Percentiles rank a stretch among this genome's conserved stretches.
Evolutionary conservation across 2,329 filamentous ascomycete genomes (phyloP).

Genomic region (Aspergillus pseudoterreus): DNA sequence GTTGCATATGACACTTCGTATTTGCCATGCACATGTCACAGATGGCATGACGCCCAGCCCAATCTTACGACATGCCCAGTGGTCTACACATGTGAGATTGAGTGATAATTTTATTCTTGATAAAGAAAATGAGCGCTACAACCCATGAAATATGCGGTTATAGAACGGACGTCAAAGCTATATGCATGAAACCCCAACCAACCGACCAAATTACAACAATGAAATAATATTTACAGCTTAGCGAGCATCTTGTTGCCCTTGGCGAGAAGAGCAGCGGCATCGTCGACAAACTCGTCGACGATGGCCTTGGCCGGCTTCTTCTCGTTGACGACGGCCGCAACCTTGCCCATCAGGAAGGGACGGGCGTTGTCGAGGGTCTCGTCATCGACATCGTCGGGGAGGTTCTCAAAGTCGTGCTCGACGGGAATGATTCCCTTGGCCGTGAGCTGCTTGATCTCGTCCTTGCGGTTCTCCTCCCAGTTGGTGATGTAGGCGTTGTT

Average conservation of each 20-base stretch:
- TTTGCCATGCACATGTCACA: too few relatives aligned
- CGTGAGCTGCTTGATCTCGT: slow-evolving; percentile 91
- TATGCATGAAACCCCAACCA: background rate
- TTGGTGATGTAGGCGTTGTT: slow-evolving; percentile 91
- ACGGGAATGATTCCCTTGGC: slow-evolving; percentile 87
- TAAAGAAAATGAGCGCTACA: background rate
- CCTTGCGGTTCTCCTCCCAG: slow-evolving; percentile 88
- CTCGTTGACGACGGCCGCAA: slow-evolving; percentile 88
- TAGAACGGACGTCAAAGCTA: slow-evolving; percentile 1
- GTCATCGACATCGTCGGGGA: slow-evolving; percentile 69
- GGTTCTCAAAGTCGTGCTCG: slow-evolving; percentile 86
- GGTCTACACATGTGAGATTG: background rate
- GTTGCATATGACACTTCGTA: too few relatives aligned
- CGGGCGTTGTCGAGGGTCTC: slow-evolving; percentile 88
- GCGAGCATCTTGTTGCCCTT: slow-evolving; percentile 64
- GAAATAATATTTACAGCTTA: slow-evolving; percentile 58
- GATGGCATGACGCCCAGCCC: background rate
- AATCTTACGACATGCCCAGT: background rate
- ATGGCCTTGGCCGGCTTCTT: slow-evolving; percentile 87
- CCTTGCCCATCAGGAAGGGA: slow-evolving; percentile 95
- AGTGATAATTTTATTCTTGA: slow-evolving; percentile 1
- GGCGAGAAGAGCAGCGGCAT: slow-evolving; percentile 69
- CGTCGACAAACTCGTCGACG: slow-evolving; percentile 86
- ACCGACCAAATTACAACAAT: background rate
- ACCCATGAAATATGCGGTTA: background rate